A percentile compares a stretch with the other conserved stretches of the same genome.
Conservation (phyloP, 2,329 filamentous ascomycete species). For the Penicillium paneum region DNA sequence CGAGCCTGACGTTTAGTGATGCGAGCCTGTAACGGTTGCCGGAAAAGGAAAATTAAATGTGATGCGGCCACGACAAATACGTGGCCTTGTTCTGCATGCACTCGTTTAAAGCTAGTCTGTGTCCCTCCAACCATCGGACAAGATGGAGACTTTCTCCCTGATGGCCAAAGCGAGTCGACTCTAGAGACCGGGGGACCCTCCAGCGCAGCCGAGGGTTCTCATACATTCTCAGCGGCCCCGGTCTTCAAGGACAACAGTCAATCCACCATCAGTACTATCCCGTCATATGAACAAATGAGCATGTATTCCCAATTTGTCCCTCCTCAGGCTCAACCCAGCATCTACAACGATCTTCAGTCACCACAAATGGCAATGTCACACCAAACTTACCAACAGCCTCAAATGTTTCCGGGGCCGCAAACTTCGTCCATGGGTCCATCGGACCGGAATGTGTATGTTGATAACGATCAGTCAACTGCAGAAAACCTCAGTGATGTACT, state of each 20-base stretch:
- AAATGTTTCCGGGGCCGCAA: conserved; percentile 27
- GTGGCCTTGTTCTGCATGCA: conserved; percentile 94
- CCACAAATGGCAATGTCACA: conserved; percentile 32
- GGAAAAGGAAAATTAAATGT: conserved; percentile 95
- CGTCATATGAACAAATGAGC: conserved; percentile 45
- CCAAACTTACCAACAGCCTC: conserved; percentile 29
- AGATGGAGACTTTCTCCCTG: conserved; percentile 53
- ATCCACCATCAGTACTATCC: conserved; percentile 46
- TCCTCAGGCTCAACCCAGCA: conserved; percentile 25
- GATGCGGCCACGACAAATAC: conserved; percentile 95
- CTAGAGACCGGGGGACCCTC: conserved; percentile 25
- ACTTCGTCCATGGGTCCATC: conserved; percentile 27
- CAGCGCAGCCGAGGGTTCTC: conserved; percentile 47
- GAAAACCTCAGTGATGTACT: conserved; percentile 75
- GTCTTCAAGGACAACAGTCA: conserved; percentile 47
- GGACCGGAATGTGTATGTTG: conserved; percentile 52
- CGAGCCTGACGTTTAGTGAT: conserved; percentile 62
- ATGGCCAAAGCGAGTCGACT: conserved; percentile 28
- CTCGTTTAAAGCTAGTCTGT: conserved; percentile 87
- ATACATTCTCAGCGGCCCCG: conserved; percentile 55
- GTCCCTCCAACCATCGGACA: conserved; percentile 81
- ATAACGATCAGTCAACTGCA: conserved; percentile 63
- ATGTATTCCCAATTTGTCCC: conserved; percentile 42
- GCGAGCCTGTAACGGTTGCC: conserved; percentile 93
- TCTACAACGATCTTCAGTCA: conserved; percentile 33